Evolutionary conservation across 345 rosid species (phyloP), one percentile per base, ranked within the genome.

Genomic region (Citrus reticulata): DNA sequence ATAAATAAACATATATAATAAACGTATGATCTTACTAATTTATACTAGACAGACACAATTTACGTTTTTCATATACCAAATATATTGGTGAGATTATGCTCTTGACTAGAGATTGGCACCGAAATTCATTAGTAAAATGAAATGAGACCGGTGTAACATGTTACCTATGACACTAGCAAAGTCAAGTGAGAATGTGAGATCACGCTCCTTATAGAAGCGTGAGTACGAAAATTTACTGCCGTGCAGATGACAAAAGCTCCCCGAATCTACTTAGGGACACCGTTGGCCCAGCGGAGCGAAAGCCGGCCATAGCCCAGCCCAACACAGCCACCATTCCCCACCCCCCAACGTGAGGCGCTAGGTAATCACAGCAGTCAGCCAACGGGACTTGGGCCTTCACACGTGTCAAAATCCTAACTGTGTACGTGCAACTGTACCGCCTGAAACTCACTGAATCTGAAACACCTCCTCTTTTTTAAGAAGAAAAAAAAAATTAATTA

Each of bases 381-480:
- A 30, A 24, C 6, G 58, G 46, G 42, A 69, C 73, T 61, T 39
- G 77, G 37, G 62, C 40, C 74, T 66, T 6, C 58, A 49, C 83
- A 84, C 75, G 74, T 75, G 82, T 75, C 79, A 4, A 3, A 8
- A 61, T 72, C 40, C 4, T 2, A 59, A 61, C 8, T 29, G 34
- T 22, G 4, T 24, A 34, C 59, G 14, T 69, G 17, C 2, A 1
- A 13, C 19, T 8, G 39, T 6, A 42, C 65, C n/a, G 0, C 6
- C 25, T 19, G 49, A 72, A 42, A 11, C 49, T 42, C 49, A 20
- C 39, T 51, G 57, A 51, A 14, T 51, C 37, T 42, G 29, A 72
- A 49, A 5, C 20, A 3, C 19, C 8, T 29, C 73, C 46, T n/a
- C 11, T 39, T 10, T 22, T 22, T 35, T 20, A 20, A 29, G 25